phyloP scores from a whole-genome alignment of 768 basidiomycete genomes.

The Sporobolomyces pararoseus region DNA sequence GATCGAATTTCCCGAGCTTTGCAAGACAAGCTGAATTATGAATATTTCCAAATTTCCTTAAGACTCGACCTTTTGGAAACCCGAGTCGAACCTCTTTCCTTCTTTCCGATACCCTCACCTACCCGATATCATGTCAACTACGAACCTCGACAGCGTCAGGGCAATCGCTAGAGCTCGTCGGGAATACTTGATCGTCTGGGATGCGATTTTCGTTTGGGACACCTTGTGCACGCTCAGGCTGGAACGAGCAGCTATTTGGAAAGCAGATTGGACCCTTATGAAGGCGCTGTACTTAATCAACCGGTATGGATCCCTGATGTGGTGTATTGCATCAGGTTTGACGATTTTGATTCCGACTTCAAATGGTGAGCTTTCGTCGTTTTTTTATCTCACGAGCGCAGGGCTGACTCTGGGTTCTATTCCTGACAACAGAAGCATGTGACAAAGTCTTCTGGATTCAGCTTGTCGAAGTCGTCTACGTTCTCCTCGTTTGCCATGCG shows the following conservation, averaged over 20 bases:
- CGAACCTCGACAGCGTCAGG: background rate
- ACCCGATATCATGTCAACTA: background rate
- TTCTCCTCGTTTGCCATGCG: background rate
- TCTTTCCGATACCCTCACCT: background rate
- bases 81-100: no score
- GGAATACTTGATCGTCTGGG: background rate
- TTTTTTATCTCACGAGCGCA: no score
- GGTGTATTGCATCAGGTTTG: background rate
- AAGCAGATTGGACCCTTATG: background rate
- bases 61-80: no score
- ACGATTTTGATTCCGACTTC: background rate
- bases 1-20: no score
- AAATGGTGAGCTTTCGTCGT: background rate
- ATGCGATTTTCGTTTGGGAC: background rate
- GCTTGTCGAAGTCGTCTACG: constrained; percentile 10
- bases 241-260: background rate
- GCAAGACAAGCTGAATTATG: no score
- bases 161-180: background rate
- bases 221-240: background rate
- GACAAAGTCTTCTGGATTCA: background rate
- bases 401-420: no score
- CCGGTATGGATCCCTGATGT: background rate
- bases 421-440: background rate
- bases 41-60: no score
- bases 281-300: background rate